phyloP scores from a whole-genome alignment of 1,139 yeast genomes.

The Magnusiomyces clavatus region DNA sequence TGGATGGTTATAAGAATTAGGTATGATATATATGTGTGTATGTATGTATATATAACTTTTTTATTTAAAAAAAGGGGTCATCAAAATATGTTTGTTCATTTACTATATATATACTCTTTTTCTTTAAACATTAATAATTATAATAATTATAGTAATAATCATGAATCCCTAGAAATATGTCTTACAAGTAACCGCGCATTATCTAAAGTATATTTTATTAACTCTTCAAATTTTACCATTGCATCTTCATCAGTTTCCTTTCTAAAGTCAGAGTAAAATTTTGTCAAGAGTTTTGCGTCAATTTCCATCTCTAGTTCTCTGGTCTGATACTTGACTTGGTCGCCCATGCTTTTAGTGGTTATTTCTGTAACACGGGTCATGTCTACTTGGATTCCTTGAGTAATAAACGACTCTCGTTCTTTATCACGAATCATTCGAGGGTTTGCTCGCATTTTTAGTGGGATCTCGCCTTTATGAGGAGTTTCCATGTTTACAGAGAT shows the following conservation, averaged over 20 bases:
- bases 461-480: not conserved
- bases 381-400: not conserved
- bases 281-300: not conserved
- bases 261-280: not conserved
- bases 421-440: not conserved
- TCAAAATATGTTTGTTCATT: too few relatives aligned
- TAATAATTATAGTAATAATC: too few relatives aligned
- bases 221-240: not conserved
- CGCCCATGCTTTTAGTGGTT: not conserved
- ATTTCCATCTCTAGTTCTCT: not conserved
- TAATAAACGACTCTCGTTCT: not conserved
- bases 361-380: not conserved
- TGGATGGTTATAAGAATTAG: constrained; percentile 16
- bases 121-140: too few relatives aligned
- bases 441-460: not conserved
- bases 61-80: too few relatives aligned
- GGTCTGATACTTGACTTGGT: not conserved
- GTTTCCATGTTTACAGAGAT: not conserved
- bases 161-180: not conserved
- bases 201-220: not conserved
- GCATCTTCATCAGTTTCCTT: not conserved
- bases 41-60: too few relatives aligned
- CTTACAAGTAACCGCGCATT: not conserved
- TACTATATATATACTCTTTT: too few relatives aligned
- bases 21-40: too few relatives aligned